Base-by-base conservation (phyloP, 2,329 filamentous ascomycete species). In the Sporothrix protearum region DNA sequence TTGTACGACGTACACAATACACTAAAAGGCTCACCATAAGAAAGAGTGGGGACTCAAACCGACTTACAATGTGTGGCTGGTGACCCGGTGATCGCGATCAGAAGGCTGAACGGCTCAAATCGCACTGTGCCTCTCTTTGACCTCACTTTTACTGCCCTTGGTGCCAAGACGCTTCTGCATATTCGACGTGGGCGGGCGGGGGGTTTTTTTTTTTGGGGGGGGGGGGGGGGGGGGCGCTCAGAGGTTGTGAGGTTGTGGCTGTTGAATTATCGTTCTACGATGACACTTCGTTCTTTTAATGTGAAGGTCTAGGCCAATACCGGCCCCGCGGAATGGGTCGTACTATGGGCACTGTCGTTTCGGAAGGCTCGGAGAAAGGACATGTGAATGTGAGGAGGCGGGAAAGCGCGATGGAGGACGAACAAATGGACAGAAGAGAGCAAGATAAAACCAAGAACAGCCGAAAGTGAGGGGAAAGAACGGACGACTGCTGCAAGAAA, bases 131-230 rank as follows among this genome's bases (percentile, higher is more conserved):
- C 57, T 57, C 28, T 57, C 28, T 57, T 57, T 33, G 28, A 7
- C 53, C 28, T 53, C 49, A 10, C 19, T 28, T 14, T 53, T 28
- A 22, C 6, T 53, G 4, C 10, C 28, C 25, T 36, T 42, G 42
- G 14, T 45, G 36, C 61, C 36, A 64, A 64, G 61, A 64, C 61
- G 61, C 61, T 47, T 64, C 61, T 64, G 61, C 61, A 64, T 30
- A 64, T 64, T 64, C 57, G 39, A 64, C 47, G 61, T 64, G 39
- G 61, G 57, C 57, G 33, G 9, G n/a, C 30, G 39, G 57, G 30
- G 9, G 39, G 10, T 42, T 42, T 42, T 59, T 45, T 63, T 42
- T 42, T 12, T 57, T 28, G n/a, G n/a, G n/a, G n/a, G n/a, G n/a
- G n/a, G n/a, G n/a, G n/a, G n/a, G n/a, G n/a, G n/a, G n/a, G n/a